phyloP scores from a whole-genome alignment of 306 rosid species.

The Acacia crassicarpa region DNA sequence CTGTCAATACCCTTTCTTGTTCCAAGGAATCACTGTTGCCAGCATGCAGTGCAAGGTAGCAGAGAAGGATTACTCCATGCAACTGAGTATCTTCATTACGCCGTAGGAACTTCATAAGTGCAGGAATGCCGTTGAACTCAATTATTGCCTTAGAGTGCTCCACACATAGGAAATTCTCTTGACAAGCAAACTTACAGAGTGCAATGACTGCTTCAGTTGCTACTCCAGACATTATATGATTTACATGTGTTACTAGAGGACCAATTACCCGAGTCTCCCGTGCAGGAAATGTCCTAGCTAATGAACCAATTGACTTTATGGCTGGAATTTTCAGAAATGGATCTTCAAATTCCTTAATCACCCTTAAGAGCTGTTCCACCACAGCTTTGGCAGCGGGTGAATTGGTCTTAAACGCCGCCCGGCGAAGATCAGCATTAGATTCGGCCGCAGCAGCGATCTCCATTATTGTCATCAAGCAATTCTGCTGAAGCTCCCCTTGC shows the following conservation, averaged over 20 bases:
- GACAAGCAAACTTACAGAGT: conserved; percentile 65
- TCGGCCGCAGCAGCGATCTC: conserved; percentile 77
- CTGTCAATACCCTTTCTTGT: conserved; percentile 64
- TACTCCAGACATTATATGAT: conserved; percentile 44
- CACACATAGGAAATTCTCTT: conserved; percentile 57
- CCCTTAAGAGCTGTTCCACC: conserved; percentile 71
- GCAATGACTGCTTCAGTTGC: conserved; percentile 74
- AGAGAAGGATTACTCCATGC: conserved; percentile 67
- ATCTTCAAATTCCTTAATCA: conserved; percentile 57
- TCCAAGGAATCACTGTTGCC: conserved; percentile 67
- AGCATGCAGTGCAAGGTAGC: conserved; percentile 76
- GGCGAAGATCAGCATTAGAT: conserved; percentile 64
- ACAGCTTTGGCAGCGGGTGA: conserved; percentile 79
- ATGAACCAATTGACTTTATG: conserved; percentile 66
- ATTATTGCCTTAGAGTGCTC: conserved; percentile 75
- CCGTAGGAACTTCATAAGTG: conserved; percentile 61
- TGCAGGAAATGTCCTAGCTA: conserved; percentile 91
- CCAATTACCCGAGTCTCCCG: conserved; percentile 72
- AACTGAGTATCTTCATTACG: conserved; percentile 47
- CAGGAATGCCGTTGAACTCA: conserved; percentile 59
- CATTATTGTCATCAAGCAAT: conserved; percentile 75
- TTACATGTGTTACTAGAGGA: conserved; percentile 59
- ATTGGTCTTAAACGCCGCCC: conserved; percentile 69
- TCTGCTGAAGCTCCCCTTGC: conserved; percentile 61
- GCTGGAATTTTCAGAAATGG: conserved; percentile 56